Evolutionary conservation across 2,329 filamentous ascomycete species (phyloP).

Genomic region (Fusarium tricinctum): DNA sequence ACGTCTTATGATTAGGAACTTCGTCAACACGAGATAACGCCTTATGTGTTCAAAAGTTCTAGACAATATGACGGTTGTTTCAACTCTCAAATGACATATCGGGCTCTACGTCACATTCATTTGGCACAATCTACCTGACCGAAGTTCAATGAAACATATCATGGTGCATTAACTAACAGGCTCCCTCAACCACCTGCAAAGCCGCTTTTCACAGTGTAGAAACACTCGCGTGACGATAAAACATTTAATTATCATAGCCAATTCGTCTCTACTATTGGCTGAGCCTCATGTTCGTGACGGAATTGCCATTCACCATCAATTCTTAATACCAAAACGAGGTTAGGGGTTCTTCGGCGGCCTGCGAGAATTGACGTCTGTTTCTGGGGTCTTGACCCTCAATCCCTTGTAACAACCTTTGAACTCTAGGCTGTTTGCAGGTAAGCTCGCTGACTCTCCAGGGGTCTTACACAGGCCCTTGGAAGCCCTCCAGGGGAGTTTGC

Average conservation of each 20-base stretch:
- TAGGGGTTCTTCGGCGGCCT: constrained; percentile 28
- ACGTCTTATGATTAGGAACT: background rate
- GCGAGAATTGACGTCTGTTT: constrained; percentile 17
- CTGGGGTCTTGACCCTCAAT: constrained; percentile 9
- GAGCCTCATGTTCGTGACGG: background rate
- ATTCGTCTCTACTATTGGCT: constrained; percentile 7
- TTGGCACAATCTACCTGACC: background rate
- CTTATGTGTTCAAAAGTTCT: background rate
- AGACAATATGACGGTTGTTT: background rate
- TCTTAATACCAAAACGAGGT: constrained; percentile 34
- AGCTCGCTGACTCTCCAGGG: constrained; percentile 37
- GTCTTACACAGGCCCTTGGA: background rate
- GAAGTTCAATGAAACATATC: background rate
- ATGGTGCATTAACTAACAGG: background rate
- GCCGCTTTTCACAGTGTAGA: too few species aligned
- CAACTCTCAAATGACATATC: background rate
- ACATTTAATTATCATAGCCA: background rate
- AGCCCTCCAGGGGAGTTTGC: constrained; percentile 15
- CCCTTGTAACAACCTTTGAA: constrained; percentile 17
- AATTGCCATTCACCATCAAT: constrained; percentile 17
- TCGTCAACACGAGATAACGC: background rate
- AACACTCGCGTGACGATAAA: background rate
- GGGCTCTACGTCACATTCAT: background rate
- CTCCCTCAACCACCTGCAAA: constrained; percentile 14
- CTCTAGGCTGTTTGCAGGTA: constrained; percentile 43